phyloP scores from a whole-genome alignment of 2,329 filamentous ascomycete genomes.

The Arachnomyces sp. region DNA sequence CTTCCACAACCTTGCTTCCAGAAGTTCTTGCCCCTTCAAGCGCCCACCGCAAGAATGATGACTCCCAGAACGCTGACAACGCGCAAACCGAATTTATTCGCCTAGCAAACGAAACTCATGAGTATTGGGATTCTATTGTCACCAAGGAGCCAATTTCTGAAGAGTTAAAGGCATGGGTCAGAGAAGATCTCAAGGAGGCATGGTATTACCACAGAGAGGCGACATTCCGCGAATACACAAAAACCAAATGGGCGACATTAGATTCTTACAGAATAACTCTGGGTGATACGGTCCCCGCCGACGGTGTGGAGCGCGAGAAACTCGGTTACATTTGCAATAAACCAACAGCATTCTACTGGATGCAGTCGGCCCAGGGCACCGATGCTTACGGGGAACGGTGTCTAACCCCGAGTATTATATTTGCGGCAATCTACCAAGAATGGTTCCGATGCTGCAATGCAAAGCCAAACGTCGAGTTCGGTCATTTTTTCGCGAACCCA shows the following conservation, averaged over 20 bases:
- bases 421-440: too few species aligned
- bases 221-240: background rate
- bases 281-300: too few species aligned
- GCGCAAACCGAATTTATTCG: too few species aligned
- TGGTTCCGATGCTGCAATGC: too few species aligned
- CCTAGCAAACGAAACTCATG: constrained; percentile 52
- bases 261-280: too few species aligned
- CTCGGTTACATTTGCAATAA: background rate
- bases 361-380: too few species aligned
- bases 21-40: too few species aligned
- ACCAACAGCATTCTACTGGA: background rate
- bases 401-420: too few species aligned
- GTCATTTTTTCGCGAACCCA: background rate
- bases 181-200: background rate
- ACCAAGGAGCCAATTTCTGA: background rate
- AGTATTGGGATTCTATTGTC: background rate
- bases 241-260: background rate
- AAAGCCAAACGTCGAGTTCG: background rate
- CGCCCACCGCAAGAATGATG: too few species aligned
- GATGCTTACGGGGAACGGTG: too few species aligned
- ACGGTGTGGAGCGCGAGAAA: background rate
- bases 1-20: too few species aligned
- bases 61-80: too few species aligned
- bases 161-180: background rate
- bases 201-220: background rate